Evolutionary conservation across 768 basidiomycete genomes (phyloP).

Genomic region (Clathrus columnatus): DNA sequence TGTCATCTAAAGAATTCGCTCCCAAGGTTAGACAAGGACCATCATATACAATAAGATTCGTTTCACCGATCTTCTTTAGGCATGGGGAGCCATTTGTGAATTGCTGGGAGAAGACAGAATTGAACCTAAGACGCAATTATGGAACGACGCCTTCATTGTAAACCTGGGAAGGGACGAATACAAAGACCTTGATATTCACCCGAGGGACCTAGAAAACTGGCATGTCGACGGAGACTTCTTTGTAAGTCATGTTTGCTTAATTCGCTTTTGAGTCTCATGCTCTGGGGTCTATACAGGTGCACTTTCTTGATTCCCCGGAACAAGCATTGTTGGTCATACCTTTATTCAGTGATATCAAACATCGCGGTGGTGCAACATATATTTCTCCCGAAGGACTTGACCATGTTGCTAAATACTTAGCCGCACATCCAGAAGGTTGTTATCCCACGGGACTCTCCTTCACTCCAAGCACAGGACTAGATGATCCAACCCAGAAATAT

Average conservation of each 20-base stretch:
- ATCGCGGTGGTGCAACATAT: conserved; percentile 49
- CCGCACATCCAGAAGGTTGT: conserved; percentile 5
- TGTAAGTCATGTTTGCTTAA: not conserved
- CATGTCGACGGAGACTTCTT: conserved; percentile 28
- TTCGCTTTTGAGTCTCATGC: too few species aligned
- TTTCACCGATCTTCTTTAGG: not conserved
- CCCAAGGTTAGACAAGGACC: conserved; percentile 21
- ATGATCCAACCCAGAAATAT: not conserved
- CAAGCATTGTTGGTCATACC: conserved; percentile 57
- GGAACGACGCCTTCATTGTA: conserved; percentile 28
- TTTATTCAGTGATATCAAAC: conserved; percentile 47
- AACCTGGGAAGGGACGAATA: conserved; percentile 27
- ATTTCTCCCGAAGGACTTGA: conserved; percentile 50
- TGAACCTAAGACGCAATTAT: conserved; percentile 17
- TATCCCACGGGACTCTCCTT: conserved; percentile 35
- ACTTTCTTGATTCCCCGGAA: conserved; percentile 59
- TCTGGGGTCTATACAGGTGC: conserved; percentile 13
- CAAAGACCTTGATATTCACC: conserved; percentile 24
- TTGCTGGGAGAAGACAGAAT: conserved; percentile 28
- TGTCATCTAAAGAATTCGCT: conserved; percentile 20
- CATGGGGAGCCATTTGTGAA: conserved; percentile 22
- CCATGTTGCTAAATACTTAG: conserved; percentile 34
- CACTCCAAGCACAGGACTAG: conserved; percentile 24
- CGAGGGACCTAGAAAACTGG: conserved; percentile 50
- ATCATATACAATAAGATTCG: conserved; percentile 7